These are phyloP conservation scores for Pythium dissotocum DNA, from an alignment of 352 stramenopile genomes.

Conservation along the genomic window DNA sequence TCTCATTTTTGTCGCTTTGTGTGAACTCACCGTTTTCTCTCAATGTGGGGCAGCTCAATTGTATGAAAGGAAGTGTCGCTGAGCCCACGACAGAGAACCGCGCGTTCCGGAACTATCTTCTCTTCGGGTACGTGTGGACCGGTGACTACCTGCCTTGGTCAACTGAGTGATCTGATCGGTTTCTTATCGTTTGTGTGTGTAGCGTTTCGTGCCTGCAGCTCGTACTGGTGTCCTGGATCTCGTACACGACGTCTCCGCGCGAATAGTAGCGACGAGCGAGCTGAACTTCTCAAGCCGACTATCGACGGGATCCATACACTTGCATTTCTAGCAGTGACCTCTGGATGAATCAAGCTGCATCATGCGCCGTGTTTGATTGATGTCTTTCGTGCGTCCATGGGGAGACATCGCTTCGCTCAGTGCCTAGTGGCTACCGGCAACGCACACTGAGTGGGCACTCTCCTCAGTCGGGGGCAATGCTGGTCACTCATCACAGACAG, in stretches of 20 bases:
- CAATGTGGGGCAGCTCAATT: constrained; percentile 61
- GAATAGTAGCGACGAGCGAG: constrained; percentile 31
- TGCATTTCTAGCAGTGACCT: too few relatives aligned
- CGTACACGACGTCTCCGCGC: constrained; percentile 74
- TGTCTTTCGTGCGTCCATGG: too few relatives aligned
- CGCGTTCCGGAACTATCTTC: constrained; percentile 83
- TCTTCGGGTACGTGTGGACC: constrained; percentile 61
- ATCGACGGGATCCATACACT: too few relatives aligned
- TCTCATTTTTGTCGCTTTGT: neutral
- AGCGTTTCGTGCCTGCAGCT: constrained; percentile 84
- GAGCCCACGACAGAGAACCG: constrained; percentile 75
- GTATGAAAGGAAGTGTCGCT: constrained; percentile 83
- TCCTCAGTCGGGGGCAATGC: too few relatives aligned
- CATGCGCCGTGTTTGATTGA: too few relatives aligned
- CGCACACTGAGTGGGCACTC: too few relatives aligned
- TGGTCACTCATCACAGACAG: too few relatives aligned
- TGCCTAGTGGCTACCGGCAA: too few relatives aligned
- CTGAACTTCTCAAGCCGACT: too few relatives aligned
- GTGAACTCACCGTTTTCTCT: constrained; percentile 8
- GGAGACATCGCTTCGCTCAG: too few relatives aligned
- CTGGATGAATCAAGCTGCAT: too few relatives aligned
- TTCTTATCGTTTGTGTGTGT: neutral
- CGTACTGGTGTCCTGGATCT: constrained; percentile 83
- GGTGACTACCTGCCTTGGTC: neutral
- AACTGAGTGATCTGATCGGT: neutral